Conservation (phyloP, 2,329 filamentous ascomycete species). For the Xylariales sp. region DNA sequence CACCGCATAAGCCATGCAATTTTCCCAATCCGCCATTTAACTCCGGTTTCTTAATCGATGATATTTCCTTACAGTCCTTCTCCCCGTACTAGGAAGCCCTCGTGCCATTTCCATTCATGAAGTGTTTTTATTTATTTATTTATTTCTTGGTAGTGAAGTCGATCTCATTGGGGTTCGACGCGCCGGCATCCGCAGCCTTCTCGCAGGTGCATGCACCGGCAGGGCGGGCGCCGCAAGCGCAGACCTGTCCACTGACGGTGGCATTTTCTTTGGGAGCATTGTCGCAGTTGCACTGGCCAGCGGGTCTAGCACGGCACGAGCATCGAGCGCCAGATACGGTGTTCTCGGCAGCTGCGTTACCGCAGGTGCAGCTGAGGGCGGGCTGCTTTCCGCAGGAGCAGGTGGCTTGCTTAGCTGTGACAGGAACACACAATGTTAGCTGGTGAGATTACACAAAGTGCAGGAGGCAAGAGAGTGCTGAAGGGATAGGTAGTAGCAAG, state of each 20-base stretch:
- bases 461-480: too few relatives aligned
- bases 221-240: constrained; percentile 72
- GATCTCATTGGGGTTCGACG: constrained; percentile 68
- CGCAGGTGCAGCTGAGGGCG: constrained; percentile 83
- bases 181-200: constrained; percentile 56
- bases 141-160: constrained; percentile 77
- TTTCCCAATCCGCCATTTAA: too few relatives aligned
- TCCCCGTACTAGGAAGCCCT: too few relatives aligned
- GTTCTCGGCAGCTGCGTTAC: constrained; percentile 74
- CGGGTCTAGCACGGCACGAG: constrained; percentile 77
- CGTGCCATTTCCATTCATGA: too few relatives aligned
- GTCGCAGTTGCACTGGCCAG: constrained; percentile 78
- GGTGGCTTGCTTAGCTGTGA: constrained; percentile 56
- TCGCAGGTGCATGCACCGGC: constrained; percentile 78
- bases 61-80: too few relatives aligned
- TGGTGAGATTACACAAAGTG: too few relatives aligned
- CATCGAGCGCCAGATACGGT: constrained; percentile 66
- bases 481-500: too few relatives aligned
- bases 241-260: constrained; percentile 55
- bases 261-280: constrained; percentile 67
- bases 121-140: too few relatives aligned
- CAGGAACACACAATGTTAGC: too few relatives aligned
- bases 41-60: too few relatives aligned
- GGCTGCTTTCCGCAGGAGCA: constrained; percentile 90
- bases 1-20: too few relatives aligned